These are phyloP conservation scores for Diaporthe longicolla DNA, from an alignment of 2,329 filamentous ascomycete species.

Conservation along the genomic window DNA sequence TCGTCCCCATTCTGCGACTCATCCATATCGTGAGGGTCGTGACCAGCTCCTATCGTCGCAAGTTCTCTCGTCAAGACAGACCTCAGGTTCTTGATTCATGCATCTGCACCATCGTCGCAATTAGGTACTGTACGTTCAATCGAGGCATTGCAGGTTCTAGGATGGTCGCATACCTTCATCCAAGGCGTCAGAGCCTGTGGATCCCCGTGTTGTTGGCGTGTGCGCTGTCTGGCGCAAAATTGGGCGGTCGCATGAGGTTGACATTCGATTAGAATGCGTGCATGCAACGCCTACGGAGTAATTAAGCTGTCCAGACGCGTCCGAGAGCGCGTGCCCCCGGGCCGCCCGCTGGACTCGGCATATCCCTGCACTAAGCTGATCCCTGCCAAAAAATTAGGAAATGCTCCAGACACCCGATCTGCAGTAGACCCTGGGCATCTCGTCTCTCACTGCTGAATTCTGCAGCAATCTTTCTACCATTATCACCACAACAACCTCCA, in stretches of 20 bases:
- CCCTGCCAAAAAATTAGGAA: constrained; percentile 18
- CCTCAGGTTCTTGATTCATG: background rate
- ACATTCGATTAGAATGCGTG: background rate
- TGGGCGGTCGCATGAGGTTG: background rate
- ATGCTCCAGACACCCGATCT: background rate
- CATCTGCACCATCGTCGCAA: constrained; percentile 33
- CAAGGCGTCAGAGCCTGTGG: background rate
- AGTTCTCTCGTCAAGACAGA: constrained; percentile 29
- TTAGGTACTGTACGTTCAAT: constrained; percentile 2
- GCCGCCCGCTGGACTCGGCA: background rate
- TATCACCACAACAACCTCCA: background rate
- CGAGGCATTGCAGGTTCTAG: background rate
- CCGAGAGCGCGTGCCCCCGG: constrained; percentile 6
- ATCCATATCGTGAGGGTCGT: constrained; percentile 23
- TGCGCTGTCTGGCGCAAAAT: constrained; percentile 2
- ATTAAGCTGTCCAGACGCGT: constrained; percentile 23
- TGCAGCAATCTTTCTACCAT: background rate
- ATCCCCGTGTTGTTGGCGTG: background rate
- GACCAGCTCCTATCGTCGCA: background rate
- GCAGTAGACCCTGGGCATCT: background rate
- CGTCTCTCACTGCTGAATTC: background rate
- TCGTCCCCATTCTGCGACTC: constrained; percentile 36
- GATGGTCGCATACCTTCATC: constrained; percentile 20
- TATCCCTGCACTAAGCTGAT: constrained; percentile 27
- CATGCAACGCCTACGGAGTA: background rate